Conservation (phyloP, 2,329 filamentous ascomycete species). For the Trichoderma aggressivum region DNA sequence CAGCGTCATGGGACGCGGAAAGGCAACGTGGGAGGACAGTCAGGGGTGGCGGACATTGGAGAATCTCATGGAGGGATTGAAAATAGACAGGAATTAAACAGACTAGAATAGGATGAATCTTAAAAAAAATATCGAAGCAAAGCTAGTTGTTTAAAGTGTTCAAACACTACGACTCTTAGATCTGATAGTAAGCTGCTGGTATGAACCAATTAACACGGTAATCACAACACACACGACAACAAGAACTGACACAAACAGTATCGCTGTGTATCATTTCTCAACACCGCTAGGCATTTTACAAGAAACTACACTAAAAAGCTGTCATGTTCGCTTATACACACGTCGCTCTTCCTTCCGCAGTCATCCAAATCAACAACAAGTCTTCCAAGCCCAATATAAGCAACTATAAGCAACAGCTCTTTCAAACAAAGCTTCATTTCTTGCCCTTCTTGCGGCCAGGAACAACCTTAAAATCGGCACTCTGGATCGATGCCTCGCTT, state of each 20-base stretch:
- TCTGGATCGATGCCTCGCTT: slow-evolving; percentile 39
- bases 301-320: neutral
- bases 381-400: neutral
- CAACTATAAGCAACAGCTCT: neutral
- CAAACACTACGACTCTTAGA: no score
- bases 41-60: slow-evolving; percentile 63
- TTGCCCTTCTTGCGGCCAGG: slow-evolving; percentile 88
- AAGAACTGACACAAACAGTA: neutral
- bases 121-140: neutral
- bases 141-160: no score
- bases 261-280: neutral
- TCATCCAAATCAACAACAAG: neutral
- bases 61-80: slow-evolving; percentile 54
- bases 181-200: neutral
- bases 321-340: neutral
- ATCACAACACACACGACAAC: neutral
- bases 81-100: slow-evolving; percentile 26
- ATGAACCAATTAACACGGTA: neutral
- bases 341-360: neutral
- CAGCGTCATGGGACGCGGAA: slow-evolving; percentile 78
- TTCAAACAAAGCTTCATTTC: slow-evolving; percentile 49
- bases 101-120: neutral
- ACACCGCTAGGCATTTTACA: neutral
- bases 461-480: slow-evolving; percentile 81
- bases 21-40: slow-evolving; percentile 77